A percentile compares a stretch with the other conserved stretches of the same genome.
phyloP scores from a whole-genome alignment of 73 alveolate genomes.

The Durusdinium trenchii region DNA sequence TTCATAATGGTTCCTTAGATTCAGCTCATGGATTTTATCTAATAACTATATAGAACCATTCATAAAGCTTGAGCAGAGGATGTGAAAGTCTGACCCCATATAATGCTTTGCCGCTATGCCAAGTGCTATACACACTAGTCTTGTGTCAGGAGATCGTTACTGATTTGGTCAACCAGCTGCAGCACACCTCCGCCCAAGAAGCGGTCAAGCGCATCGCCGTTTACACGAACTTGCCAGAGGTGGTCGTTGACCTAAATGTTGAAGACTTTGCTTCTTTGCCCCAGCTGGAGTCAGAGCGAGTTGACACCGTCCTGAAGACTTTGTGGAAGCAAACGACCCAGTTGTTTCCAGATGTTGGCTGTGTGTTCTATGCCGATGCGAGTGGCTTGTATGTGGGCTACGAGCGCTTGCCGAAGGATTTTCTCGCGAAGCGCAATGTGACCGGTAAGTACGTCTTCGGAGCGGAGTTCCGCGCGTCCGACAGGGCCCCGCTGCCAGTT shows the following conservation, averaged over 20 bases:
- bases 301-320: background rate
- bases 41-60: too few species aligned
- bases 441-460: conserved; percentile 10
- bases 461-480: conserved; percentile 75
- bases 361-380: conserved; percentile 12
- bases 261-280: background rate
- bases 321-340: background rate
- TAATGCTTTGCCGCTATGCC: too few species aligned
- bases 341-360: conserved; percentile 31
- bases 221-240: conserved; percentile 26
- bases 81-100: too few species aligned
- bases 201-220: conserved; percentile 22
- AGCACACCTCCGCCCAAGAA: background rate
- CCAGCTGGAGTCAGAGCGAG: background rate
- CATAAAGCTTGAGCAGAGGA: too few species aligned
- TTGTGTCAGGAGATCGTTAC: conserved; percentile 46
- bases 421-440: background rate
- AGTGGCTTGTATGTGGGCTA: conserved; percentile 30
- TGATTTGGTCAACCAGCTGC: conserved; percentile 22
- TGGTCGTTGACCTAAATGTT: conserved; percentile 43
- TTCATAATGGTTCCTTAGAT: too few species aligned
- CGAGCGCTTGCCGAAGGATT: conserved; percentile 51
- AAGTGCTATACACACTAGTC: too few species aligned
- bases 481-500: background rate
- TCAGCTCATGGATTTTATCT: too few species aligned